Percentiles rank a stretch among this genome's conserved stretches.
These are phyloP conservation scores for Aureobasidium melanogenum DNA, from an alignment of 2,329 filamentous ascomycete genomes.

Conservation along the genomic window DNA sequence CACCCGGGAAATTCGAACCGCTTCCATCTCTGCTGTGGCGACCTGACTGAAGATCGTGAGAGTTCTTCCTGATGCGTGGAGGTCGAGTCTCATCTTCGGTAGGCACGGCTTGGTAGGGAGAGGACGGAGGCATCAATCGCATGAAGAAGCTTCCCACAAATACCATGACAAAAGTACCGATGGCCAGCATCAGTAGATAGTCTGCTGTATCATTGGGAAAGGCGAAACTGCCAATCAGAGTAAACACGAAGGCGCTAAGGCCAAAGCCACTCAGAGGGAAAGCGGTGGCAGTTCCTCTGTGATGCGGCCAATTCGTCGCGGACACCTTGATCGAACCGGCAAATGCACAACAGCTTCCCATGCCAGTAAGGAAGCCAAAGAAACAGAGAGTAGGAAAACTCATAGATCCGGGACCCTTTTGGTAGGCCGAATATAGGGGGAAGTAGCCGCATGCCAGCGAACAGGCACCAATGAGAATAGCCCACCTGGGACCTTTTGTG, in stretches of 20 bases:
- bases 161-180: constrained; percentile 68
- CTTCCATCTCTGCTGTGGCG: constrained; percentile 33
- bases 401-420: constrained; percentile 53
- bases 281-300: constrained; percentile 87
- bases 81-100: constrained; percentile 35
- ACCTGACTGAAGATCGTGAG: constrained; percentile 36
- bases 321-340: constrained; percentile 72
- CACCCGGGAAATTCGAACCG: constrained; percentile 32
- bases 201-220: constrained; percentile 77
- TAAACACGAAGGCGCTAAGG: constrained; percentile 93
- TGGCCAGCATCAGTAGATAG: constrained; percentile 71
- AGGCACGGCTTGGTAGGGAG: constrained; percentile 50
- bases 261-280: constrained; percentile 91
- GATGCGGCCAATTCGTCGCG: constrained; percentile 84
- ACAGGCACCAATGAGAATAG: constrained; percentile 65
- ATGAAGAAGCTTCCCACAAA: constrained; percentile 79
- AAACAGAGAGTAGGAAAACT: constrained; percentile 58
- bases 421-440: constrained; percentile 71
- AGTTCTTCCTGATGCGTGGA: constrained; percentile 35
- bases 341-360: constrained; percentile 89
- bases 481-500: constrained; percentile 66
- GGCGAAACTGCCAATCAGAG: constrained; percentile 62
- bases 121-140: constrained; percentile 55
- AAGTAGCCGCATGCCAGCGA: constrained; percentile 75
- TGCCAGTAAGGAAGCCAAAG: constrained; percentile 75